Conservation (phyloP, 2,329 filamentous ascomycete species). For the Thelonectria olida region DNA sequence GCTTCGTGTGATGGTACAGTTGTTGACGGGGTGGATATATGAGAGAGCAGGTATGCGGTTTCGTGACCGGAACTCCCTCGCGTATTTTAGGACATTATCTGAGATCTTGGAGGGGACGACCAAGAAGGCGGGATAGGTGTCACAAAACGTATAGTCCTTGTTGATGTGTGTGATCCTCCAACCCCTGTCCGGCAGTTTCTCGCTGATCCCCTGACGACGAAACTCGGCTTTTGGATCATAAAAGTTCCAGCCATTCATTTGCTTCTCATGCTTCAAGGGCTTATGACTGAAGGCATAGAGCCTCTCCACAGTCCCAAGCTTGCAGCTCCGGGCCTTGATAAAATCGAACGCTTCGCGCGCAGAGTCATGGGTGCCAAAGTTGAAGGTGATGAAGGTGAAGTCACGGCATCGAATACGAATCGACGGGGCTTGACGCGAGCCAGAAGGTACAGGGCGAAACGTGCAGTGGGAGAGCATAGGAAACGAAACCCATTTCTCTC, state of each 20-base stretch:
- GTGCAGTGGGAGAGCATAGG: slow-evolving; percentile 87
- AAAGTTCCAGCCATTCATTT: slow-evolving; percentile 81
- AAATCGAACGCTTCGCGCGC: slow-evolving; percentile 90
- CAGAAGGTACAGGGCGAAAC: slow-evolving; percentile 76
- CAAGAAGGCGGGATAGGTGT: slow-evolving; percentile 88
- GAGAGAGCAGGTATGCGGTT: slow-evolving; percentile 88
- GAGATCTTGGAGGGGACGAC: slow-evolving; percentile 90
- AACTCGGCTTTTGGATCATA: slow-evolving; percentile 91
- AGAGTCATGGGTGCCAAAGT: slow-evolving; percentile 77
- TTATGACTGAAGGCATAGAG: slow-evolving; percentile 91
- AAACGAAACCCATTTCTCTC: slow-evolving; percentile 93
- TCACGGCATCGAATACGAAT: slow-evolving; percentile 91
- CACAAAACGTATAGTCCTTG: slow-evolving; percentile 86
- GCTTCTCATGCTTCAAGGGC: slow-evolving; percentile 76
- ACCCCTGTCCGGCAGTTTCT: slow-evolving; percentile 78
- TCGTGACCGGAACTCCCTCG: slow-evolving; percentile 86
- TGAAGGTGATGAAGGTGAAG: slow-evolving; percentile 93
- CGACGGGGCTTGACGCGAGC: slow-evolving; percentile 77
- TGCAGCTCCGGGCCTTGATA: slow-evolving; percentile 83
- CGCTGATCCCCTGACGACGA: slow-evolving; percentile 84
- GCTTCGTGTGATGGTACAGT: slow-evolving; percentile 94
- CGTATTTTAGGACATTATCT: slow-evolving; percentile 97
- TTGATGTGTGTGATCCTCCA: slow-evolving; percentile 96
- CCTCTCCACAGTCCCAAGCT: slow-evolving; percentile 83
- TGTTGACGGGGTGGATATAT: slow-evolving; percentile 96